Percentiles rank a stretch among this genome's conserved stretches.
Conservation (phyloP, 495 filamentous ascomycete genomes). For the Penicillium roqueforti region DNA sequence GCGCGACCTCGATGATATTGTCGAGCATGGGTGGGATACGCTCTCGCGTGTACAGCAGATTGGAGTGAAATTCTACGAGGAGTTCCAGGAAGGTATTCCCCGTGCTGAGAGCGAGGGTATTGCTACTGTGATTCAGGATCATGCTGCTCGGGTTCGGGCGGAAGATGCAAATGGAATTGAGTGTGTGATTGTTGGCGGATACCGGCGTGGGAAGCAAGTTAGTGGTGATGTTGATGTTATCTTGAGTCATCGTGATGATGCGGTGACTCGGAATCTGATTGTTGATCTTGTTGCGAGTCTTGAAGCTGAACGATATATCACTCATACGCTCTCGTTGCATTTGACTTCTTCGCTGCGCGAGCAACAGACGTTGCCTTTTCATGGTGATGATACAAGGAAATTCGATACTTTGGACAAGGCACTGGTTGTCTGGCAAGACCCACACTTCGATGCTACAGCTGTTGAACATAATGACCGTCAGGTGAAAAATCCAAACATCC, state of each 20-base stretch:
- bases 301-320: conserved; percentile 67
- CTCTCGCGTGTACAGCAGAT: conserved; percentile 84
- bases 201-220: conserved; percentile 71
- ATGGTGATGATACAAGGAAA: conserved; percentile 26
- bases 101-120: conserved; percentile 72
- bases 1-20: conserved; percentile 74
- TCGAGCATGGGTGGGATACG: conserved; percentile 74
- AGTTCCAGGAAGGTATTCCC: conserved; percentile 68
- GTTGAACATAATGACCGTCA: neutral
- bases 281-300: conserved; percentile 63
- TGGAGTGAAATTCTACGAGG: conserved; percentile 92
- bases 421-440: conserved; percentile 88
- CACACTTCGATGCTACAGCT: conserved; percentile 33
- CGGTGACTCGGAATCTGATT: conserved; percentile 61
- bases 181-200: conserved; percentile 76
- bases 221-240: conserved; percentile 84
- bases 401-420: conserved; percentile 92
- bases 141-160: conserved; percentile 53
- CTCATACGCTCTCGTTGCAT: conserved; percentile 71
- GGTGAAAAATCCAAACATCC: conserved; percentile 57
- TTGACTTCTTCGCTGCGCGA: conserved; percentile 62
- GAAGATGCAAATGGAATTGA: conserved; percentile 46
- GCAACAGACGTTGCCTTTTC: conserved; percentile 61
- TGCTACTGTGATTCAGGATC: conserved; percentile 51
- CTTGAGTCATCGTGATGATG: conserved; percentile 70